Base-by-base conservation (phyloP, 352 stramenopile species). In the Phytophthora tentaculata region DNA sequence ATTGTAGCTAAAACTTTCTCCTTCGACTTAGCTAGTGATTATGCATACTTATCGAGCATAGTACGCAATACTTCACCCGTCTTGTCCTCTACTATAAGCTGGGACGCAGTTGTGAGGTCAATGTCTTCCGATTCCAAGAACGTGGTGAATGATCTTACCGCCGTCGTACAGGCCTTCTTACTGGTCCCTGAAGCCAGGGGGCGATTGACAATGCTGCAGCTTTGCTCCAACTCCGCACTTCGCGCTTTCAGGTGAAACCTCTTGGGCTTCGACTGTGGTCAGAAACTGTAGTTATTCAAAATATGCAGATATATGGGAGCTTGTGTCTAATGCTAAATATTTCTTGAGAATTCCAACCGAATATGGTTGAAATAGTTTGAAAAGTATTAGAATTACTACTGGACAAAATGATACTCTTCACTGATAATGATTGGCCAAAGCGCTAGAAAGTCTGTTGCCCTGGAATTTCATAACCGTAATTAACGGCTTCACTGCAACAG, bases 261-360 rank as follows among this genome's bases (percentile, higher is more conserved):
- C 1, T n/a, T 0, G 10, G 14, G 6, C 32, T 16, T 39, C 20
- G 0, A 32, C 20, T 35, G 13, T 8, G 45, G 45, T 52, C 45
- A 52, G 45, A 52, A 52, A 52, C 45, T 32, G 12, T 8, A 13
- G 8, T 14, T 52, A 52, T 52, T 52, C 35, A 35, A 14, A 35
- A n/a, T 52, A 35, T 52, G 45, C 22, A 35, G 13, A 29, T n/a
- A 52, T 29, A 52, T 35, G 5, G 22, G 23, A 16, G 23, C 20
- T 52, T 52, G 22, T 52, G 35, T 35, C 35, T 10, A 52, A 52
- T 32, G 28, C 28, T 52, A 52, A 5, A 39, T 39, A 39, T 16
- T 39, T 14, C 14, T 14, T 39, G 5, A 39, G 14, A 39, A 39
- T 39, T 39, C 28, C 28, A 32, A 32, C 28, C 28, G 8, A 32